phyloP scores from a whole-genome alignment of 371 early-diverging fungal genomes.

The Chytridium lagenaria region DNA sequence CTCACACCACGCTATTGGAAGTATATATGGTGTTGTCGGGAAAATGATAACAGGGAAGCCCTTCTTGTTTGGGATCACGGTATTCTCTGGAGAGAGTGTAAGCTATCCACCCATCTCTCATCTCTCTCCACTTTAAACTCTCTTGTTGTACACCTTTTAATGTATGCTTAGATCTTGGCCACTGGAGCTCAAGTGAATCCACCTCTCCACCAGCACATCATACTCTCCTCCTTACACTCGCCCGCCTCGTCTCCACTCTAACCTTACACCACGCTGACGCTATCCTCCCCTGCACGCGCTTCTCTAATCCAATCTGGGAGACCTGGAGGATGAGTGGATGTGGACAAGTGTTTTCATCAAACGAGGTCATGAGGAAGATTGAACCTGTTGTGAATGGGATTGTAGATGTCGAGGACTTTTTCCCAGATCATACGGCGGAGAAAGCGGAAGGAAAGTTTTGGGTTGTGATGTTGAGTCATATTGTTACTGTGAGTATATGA shows the following conservation, averaged over 20 bases:
- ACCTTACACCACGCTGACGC: slow-evolving; percentile 19
- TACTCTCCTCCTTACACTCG: slow-evolving; percentile 12
- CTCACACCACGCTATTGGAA: slow-evolving; percentile 25
- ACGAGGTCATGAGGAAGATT: too few relatives aligned
- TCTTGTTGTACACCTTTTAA: too few relatives aligned
- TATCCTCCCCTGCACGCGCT: slow-evolving; percentile 23
- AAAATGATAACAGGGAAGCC: slow-evolving; percentile 11
- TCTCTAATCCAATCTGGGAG: slow-evolving; percentile 28
- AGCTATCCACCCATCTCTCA: too few relatives aligned
- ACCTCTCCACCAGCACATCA: slow-evolving; percentile 6
- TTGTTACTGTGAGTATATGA: slow-evolving; percentile 9
- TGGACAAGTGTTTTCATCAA: too few relatives aligned
- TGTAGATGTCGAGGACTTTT: slow-evolving; percentile 11
- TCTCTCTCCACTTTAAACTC: too few relatives aligned
- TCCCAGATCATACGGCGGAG: slow-evolving; percentile 19
- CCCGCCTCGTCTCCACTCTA: slow-evolving; percentile 15
- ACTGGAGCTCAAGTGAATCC: slow-evolving; percentile 4
- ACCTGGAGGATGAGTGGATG: background rate
- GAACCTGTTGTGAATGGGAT: slow-evolving; percentile 28
- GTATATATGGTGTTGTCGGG: slow-evolving; percentile 13
- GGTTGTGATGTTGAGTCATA: slow-evolving; percentile 23
- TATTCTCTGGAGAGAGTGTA: slow-evolving; percentile 27
- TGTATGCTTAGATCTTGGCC: background rate
- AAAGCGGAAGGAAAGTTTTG: background rate
- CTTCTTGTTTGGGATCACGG: slow-evolving; percentile 28